Conservation (phyloP, 345 rosid species). For the Conringia planisiliqua region DNA sequence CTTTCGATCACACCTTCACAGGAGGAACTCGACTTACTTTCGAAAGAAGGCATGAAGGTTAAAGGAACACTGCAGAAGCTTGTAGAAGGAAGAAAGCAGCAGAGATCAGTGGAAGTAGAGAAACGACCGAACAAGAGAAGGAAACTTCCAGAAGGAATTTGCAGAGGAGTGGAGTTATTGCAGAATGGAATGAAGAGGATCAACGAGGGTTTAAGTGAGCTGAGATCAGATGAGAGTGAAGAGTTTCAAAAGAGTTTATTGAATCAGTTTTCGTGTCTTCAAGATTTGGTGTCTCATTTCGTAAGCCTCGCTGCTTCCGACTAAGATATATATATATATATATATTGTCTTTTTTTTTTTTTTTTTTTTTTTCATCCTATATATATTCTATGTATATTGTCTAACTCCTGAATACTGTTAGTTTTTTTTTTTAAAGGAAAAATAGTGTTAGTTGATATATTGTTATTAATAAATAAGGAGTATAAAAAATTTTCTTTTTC, state of each 20-base stretch:
- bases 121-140: conserved; percentile 61
- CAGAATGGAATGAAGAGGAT: conserved; percentile 70
- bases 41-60: conserved; percentile 54
- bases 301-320: conserved; percentile 41
- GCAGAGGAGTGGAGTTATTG: conserved; percentile 68
- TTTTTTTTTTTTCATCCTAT: no score
- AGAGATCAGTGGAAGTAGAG: conserved; percentile 26
- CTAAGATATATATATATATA: not conserved
- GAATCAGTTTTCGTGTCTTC: conserved; percentile 59
- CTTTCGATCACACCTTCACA: conserved; percentile 24
- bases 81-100: conserved; percentile 20
- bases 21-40: conserved; percentile 53
- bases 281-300: conserved; percentile 59
- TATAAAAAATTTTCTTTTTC: no score
- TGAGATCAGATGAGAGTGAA: conserved; percentile 47
- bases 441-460: no score
- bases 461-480: no score
- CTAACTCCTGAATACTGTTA: not conserved
- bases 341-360: no score
- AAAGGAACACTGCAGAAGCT: conserved; percentile 41
- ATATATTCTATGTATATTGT: not conserved
- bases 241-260: conserved; percentile 57
- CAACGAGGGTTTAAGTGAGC: conserved; percentile 54
- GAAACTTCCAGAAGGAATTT: conserved; percentile 72
- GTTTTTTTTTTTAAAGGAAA: no score